Conservation (phyloP, 768 basidiomycete genomes). For the Chalciporus sphaerocephalus region DNA sequence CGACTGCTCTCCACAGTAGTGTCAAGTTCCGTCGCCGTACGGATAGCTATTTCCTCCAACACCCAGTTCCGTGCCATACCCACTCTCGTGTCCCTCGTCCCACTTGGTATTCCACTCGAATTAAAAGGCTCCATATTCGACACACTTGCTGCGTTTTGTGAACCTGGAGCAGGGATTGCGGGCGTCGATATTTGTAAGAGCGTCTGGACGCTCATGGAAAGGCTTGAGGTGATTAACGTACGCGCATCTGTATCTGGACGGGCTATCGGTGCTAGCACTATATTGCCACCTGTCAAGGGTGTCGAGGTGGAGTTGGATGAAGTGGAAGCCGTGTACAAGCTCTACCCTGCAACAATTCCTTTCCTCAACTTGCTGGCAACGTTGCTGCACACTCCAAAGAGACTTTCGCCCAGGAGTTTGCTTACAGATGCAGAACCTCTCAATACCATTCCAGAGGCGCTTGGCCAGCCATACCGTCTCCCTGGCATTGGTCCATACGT, state of each 20-base stretch:
- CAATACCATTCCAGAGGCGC: constrained; percentile 72
- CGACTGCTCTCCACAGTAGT: constrained; percentile 74
- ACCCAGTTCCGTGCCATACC: constrained; percentile 78
- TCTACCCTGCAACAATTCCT: constrained; percentile 87
- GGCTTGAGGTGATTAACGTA: constrained; percentile 77
- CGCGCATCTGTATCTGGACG: constrained; percentile 39
- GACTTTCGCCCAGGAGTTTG: constrained; percentile 56
- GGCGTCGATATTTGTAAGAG: constrained; percentile 79
- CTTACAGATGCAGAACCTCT: constrained; percentile 55
- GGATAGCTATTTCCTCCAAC: constrained; percentile 72
- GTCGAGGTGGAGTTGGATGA: constrained; percentile 86
- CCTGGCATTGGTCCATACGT: constrained; percentile 81
- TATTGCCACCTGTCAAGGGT: constrained; percentile 61
- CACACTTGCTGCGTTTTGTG: constrained; percentile 76
- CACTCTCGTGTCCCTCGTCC: constrained; percentile 72
- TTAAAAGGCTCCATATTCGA: constrained; percentile 84
- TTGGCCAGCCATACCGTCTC: constrained; percentile 76
- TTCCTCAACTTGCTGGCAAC: constrained; percentile 81
- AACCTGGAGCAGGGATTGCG: constrained; percentile 65
- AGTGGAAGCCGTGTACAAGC: constrained; percentile 69
- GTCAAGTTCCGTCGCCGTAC: constrained; percentile 69
- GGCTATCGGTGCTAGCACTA: constrained; percentile 23
- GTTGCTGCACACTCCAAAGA: constrained; percentile 79
- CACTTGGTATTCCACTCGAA: constrained; percentile 81
- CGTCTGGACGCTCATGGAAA: constrained; percentile 83